A percentile compares a stretch with the other conserved stretches of the same genome.
Evolutionary conservation across 2,329 filamentous ascomycete species (phyloP).

Genomic region (Lanzia echinophila): DNA sequence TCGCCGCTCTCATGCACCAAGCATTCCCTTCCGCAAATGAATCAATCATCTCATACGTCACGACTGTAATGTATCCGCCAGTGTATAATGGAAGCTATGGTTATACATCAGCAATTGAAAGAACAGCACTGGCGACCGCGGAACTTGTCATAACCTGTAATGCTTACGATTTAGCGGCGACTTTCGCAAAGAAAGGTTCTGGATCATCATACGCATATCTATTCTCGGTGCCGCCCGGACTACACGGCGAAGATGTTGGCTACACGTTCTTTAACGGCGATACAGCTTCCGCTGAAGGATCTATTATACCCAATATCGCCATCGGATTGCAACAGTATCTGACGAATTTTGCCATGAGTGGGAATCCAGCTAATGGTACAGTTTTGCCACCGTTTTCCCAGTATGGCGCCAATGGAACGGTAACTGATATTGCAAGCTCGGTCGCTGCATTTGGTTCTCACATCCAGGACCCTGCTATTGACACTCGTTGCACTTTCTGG

Average conservation of each 20-base stretch:
- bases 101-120: conserved; percentile 40
- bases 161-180: conserved; percentile 41
- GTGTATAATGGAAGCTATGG: conserved; percentile 37
- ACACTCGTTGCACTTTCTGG: conserved; percentile 29
- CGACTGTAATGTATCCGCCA: conserved; percentile 41
- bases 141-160: conserved; percentile 45
- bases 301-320: conserved; percentile 28
- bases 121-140: conserved; percentile 35
- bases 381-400: conserved; percentile 16
- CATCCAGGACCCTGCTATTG: conserved; percentile 20
- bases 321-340: conserved; percentile 32
- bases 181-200: conserved; percentile 35
- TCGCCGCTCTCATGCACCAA: not conserved
- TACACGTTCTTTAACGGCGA: conserved; percentile 45
- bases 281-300: conserved; percentile 10
- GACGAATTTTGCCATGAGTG: conserved; percentile 29
- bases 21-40: not conserved
- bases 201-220: conserved; percentile 39
- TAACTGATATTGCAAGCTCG: conserved; percentile 10
- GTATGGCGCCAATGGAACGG: conserved; percentile 14
- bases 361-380: conserved; percentile 25
- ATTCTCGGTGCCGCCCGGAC: conserved; percentile 45
- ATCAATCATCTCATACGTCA: conserved; percentile 30
- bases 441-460: conserved; percentile 2
- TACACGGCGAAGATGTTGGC: conserved; percentile 45